Percentiles rank a stretch among this genome's conserved stretches.
These are phyloP conservation scores for Plasmopara muralis DNA, from an alignment of 352 stramenopile species.

Conservation along the genomic window DNA sequence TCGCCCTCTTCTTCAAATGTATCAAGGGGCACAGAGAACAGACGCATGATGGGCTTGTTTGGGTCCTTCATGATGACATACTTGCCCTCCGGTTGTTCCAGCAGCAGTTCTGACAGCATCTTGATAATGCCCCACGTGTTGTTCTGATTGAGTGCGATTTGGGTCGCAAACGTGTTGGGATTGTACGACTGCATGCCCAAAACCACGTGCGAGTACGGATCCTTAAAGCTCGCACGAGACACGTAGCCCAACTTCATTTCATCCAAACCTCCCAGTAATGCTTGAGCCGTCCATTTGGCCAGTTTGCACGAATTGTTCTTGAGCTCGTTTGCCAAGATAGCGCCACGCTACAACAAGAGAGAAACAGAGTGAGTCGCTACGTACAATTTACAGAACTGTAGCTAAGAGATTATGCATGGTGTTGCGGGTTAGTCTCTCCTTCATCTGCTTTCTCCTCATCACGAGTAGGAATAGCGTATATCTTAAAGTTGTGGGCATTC, in stretches of 20 bases:
- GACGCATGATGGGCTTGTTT: slow-evolving; percentile 94
- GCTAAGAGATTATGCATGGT: not conserved
- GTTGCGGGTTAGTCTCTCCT: slow-evolving; percentile 25
- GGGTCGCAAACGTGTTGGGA: slow-evolving; percentile 93
- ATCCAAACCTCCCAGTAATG: slow-evolving; percentile 92
- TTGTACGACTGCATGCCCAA: slow-evolving; percentile 96
- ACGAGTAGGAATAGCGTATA: slow-evolving; percentile 28
- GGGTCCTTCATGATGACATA: slow-evolving; percentile 98
- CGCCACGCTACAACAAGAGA: slow-evolving; percentile 76
- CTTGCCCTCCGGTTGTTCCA: slow-evolving; percentile 95
- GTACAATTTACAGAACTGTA: no score
- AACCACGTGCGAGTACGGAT: slow-evolving; percentile 94
- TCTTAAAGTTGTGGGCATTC: slow-evolving; percentile 16
- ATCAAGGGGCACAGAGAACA: slow-evolving; percentile 94
- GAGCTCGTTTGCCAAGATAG: slow-evolving; percentile 96
- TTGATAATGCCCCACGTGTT: slow-evolving; percentile 97
- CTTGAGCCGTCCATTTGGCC: slow-evolving; percentile 97
- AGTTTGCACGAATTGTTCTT: slow-evolving; percentile 99
- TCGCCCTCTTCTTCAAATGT: slow-evolving; percentile 94
- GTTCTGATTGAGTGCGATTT: slow-evolving; percentile 96
- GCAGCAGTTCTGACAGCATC: slow-evolving; percentile 92
- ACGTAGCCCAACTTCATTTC: slow-evolving; percentile 99
- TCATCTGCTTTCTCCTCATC: slow-evolving; percentile 17
- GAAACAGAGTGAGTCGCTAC: not conserved
- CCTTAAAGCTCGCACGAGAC: slow-evolving; percentile 89